Base-by-base conservation (phyloP, 768 basidiomycete species). In the Amanita subjunquillea region DNA sequence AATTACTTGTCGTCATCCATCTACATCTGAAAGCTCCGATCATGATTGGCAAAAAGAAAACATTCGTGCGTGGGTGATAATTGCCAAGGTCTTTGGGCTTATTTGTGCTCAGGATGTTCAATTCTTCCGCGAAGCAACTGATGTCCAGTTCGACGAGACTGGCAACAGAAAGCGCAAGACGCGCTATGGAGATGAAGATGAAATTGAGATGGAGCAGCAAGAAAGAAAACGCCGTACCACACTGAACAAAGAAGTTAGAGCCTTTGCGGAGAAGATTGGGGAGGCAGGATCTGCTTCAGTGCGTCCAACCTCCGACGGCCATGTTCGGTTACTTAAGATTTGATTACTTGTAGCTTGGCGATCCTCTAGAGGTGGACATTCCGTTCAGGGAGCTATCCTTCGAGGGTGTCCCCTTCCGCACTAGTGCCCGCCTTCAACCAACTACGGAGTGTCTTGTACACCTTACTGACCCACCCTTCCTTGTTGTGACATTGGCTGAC, bases 31-130 rank as follows among this genome's bases (percentile, higher is more conserved):
- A 81, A 67, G 80, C 91, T 0, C 96, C 96, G 0, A 97, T 99
- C 65, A 95, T 98, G 79, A 90, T 99, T 59, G 95, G 96, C 56
- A 98, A 98, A 75, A 96, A 93, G 72, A 99, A 98, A 68, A 83
- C 96, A 20, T 91, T 89, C 61, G 91, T 93, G 60, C 48, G 83
- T 73, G 6, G 2, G 40, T 48, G 6, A 41, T 23, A 41, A 54
- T 39, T 47, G 30, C 45, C 51, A 57, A 15, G 15, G 45, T 20
- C 30, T 32, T 4, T 29, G 38, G 55, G 25, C 39, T 48, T 53
- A 53, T 17, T 30, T 40, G 17, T 40, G 39, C 39, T 23, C 56
- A 95, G 89, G 96, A 99, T 65, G 82, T 98, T 5, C 96, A 98
- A 79, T 97, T 99, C 67, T 93, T 89, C 73, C 88, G 95, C 7